These are phyloP conservation scores for Pseudogymnoascus sp. DNA, from an alignment of 2,329 filamentous ascomycete genomes.

Conservation along the genomic window DNA sequence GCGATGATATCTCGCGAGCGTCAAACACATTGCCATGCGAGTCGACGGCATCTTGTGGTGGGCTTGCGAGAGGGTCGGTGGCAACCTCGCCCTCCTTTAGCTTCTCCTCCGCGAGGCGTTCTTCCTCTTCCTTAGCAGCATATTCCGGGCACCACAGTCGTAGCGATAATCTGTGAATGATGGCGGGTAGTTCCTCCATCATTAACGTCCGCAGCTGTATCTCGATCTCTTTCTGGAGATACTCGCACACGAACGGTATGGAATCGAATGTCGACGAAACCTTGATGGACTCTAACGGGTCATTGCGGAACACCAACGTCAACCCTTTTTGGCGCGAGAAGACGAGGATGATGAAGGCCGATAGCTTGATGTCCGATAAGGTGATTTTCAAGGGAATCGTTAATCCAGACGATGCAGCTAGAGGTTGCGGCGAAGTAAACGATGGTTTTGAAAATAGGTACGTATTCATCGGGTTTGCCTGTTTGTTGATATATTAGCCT, in stretches of 20 bases:
- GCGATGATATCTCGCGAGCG: constrained; percentile 62
- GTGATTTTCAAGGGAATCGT: constrained; percentile 98
- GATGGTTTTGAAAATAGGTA: constrained; percentile 84
- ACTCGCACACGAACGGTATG: constrained; percentile 95
- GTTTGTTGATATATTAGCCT: constrained; percentile 42
- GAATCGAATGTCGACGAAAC: constrained; percentile 98
- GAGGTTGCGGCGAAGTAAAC: constrained; percentile 85
- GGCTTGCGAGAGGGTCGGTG: constrained; percentile 72
- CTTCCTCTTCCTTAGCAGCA: constrained; percentile 54
- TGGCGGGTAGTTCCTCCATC: constrained; percentile 96
- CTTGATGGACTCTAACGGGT: constrained; percentile 93
- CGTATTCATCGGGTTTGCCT: constrained; percentile 94
- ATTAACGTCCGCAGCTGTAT: constrained; percentile 84
- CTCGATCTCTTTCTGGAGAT: constrained; percentile 93
- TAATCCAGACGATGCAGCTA: constrained; percentile 83
- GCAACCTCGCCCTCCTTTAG: constrained; percentile 41
- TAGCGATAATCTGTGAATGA: constrained; percentile 86
- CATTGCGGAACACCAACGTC: constrained; percentile 94
- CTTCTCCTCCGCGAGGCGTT: constrained; percentile 38
- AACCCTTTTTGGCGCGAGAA: constrained; percentile 97
- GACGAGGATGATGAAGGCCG: constrained; percentile 93
- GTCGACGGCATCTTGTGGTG: constrained; percentile 75
- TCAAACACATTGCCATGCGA: constrained; percentile 69
- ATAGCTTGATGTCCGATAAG: constrained; percentile 87
- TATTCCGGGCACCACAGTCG: constrained; percentile 87